Evolutionary conservation across 768 basidiomycete genomes (phyloP).

Genomic region (Phylloporus sp.): DNA sequence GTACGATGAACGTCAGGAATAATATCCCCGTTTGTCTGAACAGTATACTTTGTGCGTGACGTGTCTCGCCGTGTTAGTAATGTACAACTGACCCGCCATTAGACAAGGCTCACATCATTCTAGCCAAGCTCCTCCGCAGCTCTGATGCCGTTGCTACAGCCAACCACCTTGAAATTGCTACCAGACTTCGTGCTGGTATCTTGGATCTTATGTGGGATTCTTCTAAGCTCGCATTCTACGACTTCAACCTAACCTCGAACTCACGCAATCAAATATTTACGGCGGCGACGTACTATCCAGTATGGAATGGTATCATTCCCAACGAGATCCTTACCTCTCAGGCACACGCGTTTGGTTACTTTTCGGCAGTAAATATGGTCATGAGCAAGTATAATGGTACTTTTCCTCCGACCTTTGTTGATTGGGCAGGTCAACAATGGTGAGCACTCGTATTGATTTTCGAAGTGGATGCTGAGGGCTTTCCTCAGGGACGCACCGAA

Average conservation of each 20-base stretch:
- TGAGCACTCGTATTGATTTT: slow-evolving; percentile 22
- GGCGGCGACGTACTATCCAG: slow-evolving; percentile 77
- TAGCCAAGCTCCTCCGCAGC: slow-evolving; percentile 58
- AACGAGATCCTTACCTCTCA: slow-evolving; percentile 55
- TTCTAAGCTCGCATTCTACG: slow-evolving; percentile 83
- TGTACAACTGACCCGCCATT: slow-evolving; percentile 1
- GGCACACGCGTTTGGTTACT: slow-evolving; percentile 64
- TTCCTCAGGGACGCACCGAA: slow-evolving; percentile 75
- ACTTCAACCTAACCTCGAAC: slow-evolving; percentile 75
- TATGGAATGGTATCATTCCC: slow-evolving; percentile 86
- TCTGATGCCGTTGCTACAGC: slow-evolving; percentile 41
- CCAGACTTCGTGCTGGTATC: slow-evolving; percentile 59
- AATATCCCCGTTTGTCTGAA: slow-evolving; percentile 78
- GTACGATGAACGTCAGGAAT: slow-evolving; percentile 66
- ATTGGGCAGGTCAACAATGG: slow-evolving; percentile 78
- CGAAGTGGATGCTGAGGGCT: neutral
- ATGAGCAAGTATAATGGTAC: slow-evolving; percentile 87
- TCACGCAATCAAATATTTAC: slow-evolving; percentile 63
- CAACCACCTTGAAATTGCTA: slow-evolving; percentile 54
- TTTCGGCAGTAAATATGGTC: slow-evolving; percentile 72
- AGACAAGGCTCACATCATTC: slow-evolving; percentile 62
- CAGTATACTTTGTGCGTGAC: slow-evolving; percentile 70
- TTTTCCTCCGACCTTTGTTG: slow-evolving; percentile 72
- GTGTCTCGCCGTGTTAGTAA: neutral
- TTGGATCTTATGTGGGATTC: slow-evolving; percentile 87